Base-by-base conservation (phyloP, 2,329 filamentous ascomycete species). In the Pestalotiopsis sp. region DNA sequence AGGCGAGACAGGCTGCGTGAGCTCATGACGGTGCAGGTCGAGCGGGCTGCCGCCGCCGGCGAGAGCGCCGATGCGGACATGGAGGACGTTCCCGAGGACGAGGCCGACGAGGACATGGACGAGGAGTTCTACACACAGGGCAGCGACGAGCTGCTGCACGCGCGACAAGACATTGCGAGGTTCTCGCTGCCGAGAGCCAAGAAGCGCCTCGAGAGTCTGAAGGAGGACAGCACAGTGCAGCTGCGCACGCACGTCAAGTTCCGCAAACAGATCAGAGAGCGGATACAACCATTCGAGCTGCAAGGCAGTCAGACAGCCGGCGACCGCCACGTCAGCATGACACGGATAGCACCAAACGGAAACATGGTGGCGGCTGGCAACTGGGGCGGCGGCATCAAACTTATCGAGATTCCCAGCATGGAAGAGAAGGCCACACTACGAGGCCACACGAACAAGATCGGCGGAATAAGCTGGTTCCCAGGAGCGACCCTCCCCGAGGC, bases 101-200 rank as follows among this genome's bases (percentile, higher is more conserved):
- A 88, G 4, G 89, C 90, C 20, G 89, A 90, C n/a, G 91, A 86
- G 2, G 93, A 95, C 66, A 90, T 91, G 73, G 93, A 97, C 72
- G 94, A 98, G 77, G 96, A 99, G 75, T 99, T 98, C 80, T 99
- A 98, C 79, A 97, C 95, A 0, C 88, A 92, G 74, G 96, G 96
- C 3, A 89, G 90, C 1, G 85, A 88, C 3, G 90, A 91, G 56
- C 84, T 99, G 27, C 82, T 97, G 4, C 85, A 92, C 64, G 93
- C 94, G 2, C 88, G 96, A 70, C 89, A 90, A 75, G 87, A 91
- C 31, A 94, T 99, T 70, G 94, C 95, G 6, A 86, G 87, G 60
- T 98, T 91, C 80, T 97, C 94, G 5, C 82, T 99, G 63, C 94
- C 94, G 1, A 87, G 93, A 68, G 93, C 96, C 64, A 93, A 93